Conservation (phyloP, 176 grass and related monocot species). For the Oryza glumipatula region DNA sequence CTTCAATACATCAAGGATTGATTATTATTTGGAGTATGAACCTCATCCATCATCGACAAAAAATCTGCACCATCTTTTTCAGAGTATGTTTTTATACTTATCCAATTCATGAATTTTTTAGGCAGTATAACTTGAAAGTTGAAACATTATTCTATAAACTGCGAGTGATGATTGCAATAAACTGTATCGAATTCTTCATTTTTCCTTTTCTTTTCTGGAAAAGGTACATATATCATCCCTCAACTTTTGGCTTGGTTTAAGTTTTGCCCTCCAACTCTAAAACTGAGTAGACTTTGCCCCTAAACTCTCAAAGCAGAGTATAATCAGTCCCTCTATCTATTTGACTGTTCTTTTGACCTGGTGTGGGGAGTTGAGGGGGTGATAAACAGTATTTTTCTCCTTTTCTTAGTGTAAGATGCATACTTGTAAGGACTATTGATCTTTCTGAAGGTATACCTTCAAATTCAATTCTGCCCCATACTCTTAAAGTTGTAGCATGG, state of each 20-base stretch:
- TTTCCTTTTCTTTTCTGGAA: neutral
- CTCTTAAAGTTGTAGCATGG: neutral
- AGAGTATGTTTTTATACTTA: slow-evolving; percentile 67
- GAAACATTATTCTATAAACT: neutral
- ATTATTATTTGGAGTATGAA: slow-evolving; percentile 91
- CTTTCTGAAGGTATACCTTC: slow-evolving; percentile 1
- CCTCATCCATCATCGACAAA: slow-evolving; percentile 98
- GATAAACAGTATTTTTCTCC: neutral
- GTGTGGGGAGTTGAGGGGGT: neutral
- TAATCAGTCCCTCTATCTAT: neutral
- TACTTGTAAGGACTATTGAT: neutral
- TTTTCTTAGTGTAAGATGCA: neutral
- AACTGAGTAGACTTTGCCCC: neutral
- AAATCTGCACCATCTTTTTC: slow-evolving; percentile 94
- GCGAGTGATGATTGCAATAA: neutral
- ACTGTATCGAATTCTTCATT: neutral
- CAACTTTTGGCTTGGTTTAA: neutral
- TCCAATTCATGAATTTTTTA: slow-evolving; percentile 2
- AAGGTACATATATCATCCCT: neutral
- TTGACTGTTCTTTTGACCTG: neutral
- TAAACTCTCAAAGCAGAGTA: neutral
- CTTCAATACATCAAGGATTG: slow-evolving; percentile 81
- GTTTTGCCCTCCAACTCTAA: neutral
- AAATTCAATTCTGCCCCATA: neutral
- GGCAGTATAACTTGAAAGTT: neutral